Evolutionary conservation across 352 stramenopile genomes (phyloP).

Genomic region (Pythium utonaiense): DNA sequence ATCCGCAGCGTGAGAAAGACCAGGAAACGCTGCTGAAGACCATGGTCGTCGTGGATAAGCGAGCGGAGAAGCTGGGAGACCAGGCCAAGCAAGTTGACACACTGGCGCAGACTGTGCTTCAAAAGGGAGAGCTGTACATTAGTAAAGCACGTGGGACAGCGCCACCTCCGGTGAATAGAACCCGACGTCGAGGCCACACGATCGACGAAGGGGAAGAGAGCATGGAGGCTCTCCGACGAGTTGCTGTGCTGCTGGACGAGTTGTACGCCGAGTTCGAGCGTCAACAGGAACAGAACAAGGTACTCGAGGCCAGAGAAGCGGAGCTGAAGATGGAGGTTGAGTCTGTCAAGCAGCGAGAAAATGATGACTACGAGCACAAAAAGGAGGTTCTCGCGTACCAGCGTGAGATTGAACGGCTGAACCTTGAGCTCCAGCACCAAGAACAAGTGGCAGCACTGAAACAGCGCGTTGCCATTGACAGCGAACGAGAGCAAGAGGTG

Average conservation of each 20-base stretch:
- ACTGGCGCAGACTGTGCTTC: background rate
- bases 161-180: conserved; percentile 21
- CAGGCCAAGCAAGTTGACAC: conserved; percentile 18
- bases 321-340: conserved; percentile 11
- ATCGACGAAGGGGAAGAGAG: conserved; percentile 27
- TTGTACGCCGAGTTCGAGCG: conserved; percentile 46
- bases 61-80: conserved; percentile 15
- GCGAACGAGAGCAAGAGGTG: background rate
- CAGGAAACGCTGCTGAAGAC: conserved; percentile 33
- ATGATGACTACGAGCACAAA: background rate
- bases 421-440: background rate
- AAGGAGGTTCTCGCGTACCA: background rate
- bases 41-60: conserved; percentile 34
- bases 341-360: conserved; percentile 10
- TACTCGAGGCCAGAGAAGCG: conserved; percentile 30
- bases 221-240: conserved; percentile 33
- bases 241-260: conserved; percentile 57
- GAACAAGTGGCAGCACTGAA: background rate
- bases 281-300: conserved; percentile 38
- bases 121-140: conserved; percentile 12
- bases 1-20: conserved; percentile 41
- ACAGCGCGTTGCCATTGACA: background rate
- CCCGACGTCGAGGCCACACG: background rate
- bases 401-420: background rate
- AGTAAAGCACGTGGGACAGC: conserved; percentile 9